Conservation (phyloP, 257 asterid species). For the Nyctanthes arbortristis region DNA sequence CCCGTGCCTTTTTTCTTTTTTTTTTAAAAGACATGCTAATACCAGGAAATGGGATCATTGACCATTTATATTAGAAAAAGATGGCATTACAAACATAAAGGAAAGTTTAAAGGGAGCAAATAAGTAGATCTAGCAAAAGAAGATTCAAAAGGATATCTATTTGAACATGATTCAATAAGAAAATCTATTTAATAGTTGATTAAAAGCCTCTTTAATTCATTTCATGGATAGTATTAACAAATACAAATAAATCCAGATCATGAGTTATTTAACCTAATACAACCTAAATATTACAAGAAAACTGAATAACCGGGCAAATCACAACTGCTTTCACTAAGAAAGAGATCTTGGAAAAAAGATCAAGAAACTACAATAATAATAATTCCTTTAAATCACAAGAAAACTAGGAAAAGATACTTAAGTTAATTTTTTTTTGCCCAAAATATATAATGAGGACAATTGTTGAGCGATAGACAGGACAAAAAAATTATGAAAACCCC, state of each 20-base stretch:
- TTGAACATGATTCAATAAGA: neutral
- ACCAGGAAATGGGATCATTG: neutral
- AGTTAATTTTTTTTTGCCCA: no score
- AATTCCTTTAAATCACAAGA: no score
- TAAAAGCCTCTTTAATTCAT: neutral
- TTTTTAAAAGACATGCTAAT: no score
- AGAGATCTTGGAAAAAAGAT: slow-evolving; percentile 27
- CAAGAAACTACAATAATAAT: no score
- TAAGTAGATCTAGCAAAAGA: neutral
- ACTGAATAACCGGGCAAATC: neutral
- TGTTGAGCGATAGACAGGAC: no score
- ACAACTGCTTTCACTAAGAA: slow-evolving; percentile 3
- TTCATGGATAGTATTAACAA: neutral
- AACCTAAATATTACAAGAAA: neutral
- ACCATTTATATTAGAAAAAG: neutral
- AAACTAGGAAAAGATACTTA: neutral
- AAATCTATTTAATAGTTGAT: neutral
- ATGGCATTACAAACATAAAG: neutral
- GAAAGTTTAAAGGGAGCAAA: neutral
- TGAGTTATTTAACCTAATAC: no score
- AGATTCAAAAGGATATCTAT: neutral
- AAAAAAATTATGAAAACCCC: slow-evolving; percentile 8
- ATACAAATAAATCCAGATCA: neutral
- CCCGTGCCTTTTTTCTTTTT: no score
- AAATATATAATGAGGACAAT: neutral